These are phyloP conservation scores for Hanseniaspora clermontiae DNA, from an alignment of 805 yeast genomes.

Conservation along the genomic window DNA sequence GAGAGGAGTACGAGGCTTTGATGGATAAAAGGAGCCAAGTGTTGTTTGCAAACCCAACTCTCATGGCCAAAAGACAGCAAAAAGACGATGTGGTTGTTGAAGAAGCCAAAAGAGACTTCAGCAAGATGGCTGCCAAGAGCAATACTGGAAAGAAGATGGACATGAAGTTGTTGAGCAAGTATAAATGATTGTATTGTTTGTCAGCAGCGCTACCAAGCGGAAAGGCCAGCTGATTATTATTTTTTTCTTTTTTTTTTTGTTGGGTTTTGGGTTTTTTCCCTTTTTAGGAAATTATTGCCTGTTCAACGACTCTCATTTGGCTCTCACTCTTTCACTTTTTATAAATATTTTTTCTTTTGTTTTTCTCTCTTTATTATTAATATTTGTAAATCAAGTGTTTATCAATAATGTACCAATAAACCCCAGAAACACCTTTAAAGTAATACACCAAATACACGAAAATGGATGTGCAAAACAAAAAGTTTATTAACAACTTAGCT, in stretches of 20 bases:
- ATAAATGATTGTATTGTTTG: neutral
- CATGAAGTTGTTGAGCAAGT: slow-evolving; percentile 4
- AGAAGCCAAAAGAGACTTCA: slow-evolving; percentile 5
- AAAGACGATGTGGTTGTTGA: neutral
- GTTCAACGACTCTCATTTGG: too few species aligned
- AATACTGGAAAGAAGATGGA: neutral
- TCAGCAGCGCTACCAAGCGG: neutral
- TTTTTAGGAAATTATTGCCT: too few species aligned
- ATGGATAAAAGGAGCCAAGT: slow-evolving; percentile 24
- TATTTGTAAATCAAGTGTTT: too few species aligned
- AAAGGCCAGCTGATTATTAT: neutral
- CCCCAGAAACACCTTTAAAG: neutral
- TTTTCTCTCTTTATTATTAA: too few species aligned
- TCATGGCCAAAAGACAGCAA: slow-evolving; percentile 17
- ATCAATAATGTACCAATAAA: too few species aligned
- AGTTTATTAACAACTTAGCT: slow-evolving; percentile 70
- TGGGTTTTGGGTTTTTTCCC: too few species aligned
- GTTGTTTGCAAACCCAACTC: slow-evolving; percentile 28
- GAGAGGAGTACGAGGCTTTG: slow-evolving; percentile 22
- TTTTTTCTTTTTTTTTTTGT: neutral
- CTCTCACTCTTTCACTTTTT: too few species aligned
- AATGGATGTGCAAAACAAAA: slow-evolving; percentile 27
- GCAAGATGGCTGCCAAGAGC: neutral
- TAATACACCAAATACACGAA: neutral
- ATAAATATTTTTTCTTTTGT: too few species aligned